Evolutionary conservation across 164 flowering plant species (phyloP).

Genomic region (Warburgia ugandensis): DNA sequence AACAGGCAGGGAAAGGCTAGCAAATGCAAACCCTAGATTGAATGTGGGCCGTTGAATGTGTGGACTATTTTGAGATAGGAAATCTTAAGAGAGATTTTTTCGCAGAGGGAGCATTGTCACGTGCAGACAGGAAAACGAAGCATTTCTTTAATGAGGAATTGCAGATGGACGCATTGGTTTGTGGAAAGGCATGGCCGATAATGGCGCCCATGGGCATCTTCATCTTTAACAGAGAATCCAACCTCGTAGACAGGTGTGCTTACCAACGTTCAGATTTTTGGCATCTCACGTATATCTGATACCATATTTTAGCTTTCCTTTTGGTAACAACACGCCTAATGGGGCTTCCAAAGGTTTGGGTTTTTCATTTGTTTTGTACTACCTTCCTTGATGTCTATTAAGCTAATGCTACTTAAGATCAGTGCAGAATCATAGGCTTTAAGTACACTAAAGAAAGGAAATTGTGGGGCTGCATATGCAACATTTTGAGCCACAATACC

Average conservation of each 20-base stretch:
- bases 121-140: background rate
- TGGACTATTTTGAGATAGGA: background rate
- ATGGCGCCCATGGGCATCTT: slow-evolving; percentile 11
- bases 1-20: background rate
- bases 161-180: slow-evolving; percentile 3
- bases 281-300: slow-evolving; percentile 3
- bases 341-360: too few species aligned
- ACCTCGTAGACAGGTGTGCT: background rate
- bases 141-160: background rate
- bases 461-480: too few species aligned
- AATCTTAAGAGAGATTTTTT: slow-evolving; percentile 16
- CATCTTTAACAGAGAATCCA: background rate
- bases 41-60: slow-evolving; percentile 4
- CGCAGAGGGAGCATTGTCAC: slow-evolving; percentile 6
- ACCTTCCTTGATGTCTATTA: too few species aligned
- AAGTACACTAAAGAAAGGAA: too few species aligned
- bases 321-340: too few species aligned
- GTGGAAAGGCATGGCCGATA: slow-evolving; percentile 6
- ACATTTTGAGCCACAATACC: too few species aligned
- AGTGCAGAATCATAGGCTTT: too few species aligned
- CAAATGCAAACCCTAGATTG: background rate
- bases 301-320: too few species aligned
- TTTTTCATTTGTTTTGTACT: too few species aligned
- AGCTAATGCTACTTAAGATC: too few species aligned
- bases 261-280: slow-evolving; percentile 3